phyloP scores from a whole-genome alignment of 2,329 filamentous ascomycete species.

The Colletotrichum viniferum region DNA sequence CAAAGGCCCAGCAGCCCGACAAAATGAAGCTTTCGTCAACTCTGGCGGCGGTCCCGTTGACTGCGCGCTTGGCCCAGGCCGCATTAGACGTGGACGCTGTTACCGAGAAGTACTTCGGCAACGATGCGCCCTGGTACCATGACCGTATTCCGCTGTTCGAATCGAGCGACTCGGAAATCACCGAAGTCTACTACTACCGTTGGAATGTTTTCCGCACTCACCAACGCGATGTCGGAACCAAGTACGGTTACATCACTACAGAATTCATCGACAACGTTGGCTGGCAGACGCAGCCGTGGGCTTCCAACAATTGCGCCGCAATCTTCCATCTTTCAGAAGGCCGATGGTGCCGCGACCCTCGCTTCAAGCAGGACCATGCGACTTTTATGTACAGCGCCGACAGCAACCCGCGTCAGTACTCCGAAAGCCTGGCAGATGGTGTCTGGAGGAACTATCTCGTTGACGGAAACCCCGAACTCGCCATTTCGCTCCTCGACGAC shows the following conservation, averaged over 20 bases:
- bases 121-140: conserved; percentile 5
- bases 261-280: conserved; percentile 47
- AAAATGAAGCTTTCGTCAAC: not conserved
- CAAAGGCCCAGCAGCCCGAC: not conserved
- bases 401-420: conserved; percentile 17
- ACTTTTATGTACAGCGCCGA: conserved; percentile 27
- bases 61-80: not conserved
- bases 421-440: conserved; percentile 17
- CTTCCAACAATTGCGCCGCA: conserved; percentile 29
- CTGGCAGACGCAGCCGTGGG: conserved; percentile 8
- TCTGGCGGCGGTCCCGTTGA: not conserved
- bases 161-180: conserved; percentile 28
- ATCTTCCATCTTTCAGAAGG: conserved; percentile 42
- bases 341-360: conserved; percentile 43
- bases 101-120: conserved; percentile 2
- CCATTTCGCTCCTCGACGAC: conserved; percentile 41
- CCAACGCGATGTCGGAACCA: conserved; percentile 40
- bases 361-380: conserved; percentile 39
- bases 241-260: conserved; percentile 44
- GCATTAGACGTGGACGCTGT: not conserved
- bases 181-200: conserved; percentile 51
- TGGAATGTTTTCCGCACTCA: conserved; percentile 45
- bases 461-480: conserved; percentile 39
- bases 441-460: conserved; percentile 32
- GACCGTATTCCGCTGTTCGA: conserved; percentile 1